A percentile compares a stretch with the other conserved stretches of the same genome.
Evolutionary conservation across 1,284 basidiomycete genomes (phyloP).

Genomic region (Coniferiporia sulphurascens): DNA sequence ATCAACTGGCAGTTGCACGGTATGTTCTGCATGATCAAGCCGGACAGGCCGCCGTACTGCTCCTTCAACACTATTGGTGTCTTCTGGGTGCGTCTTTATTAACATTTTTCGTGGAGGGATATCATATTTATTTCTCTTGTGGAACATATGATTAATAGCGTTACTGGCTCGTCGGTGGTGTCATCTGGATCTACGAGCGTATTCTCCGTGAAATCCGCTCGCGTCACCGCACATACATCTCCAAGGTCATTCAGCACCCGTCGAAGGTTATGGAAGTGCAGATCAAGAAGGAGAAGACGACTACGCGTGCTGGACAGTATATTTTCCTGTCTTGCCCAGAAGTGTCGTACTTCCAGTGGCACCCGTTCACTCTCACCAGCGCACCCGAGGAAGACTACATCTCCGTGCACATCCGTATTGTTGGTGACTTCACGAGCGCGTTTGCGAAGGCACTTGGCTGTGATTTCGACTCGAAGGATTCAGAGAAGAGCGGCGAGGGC

Average conservation of each 20-base stretch:
- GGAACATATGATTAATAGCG: constrained; percentile 41
- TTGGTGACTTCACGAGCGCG: constrained; percentile 81
- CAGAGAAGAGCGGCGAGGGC: constrained; percentile 40
- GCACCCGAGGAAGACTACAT: constrained; percentile 90
- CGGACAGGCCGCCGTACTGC: constrained; percentile 83
- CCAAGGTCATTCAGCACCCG: constrained; percentile 90
- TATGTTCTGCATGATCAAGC: constrained; percentile 92
- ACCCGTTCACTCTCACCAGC: constrained; percentile 87
- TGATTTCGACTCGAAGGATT: constrained; percentile 58
- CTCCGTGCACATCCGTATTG: constrained; percentile 83
- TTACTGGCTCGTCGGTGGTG: constrained; percentile 84
- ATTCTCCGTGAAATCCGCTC: constrained; percentile 84
- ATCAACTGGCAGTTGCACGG: constrained; percentile 89
- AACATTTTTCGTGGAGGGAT: constrained; percentile 8
- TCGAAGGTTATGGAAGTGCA: constrained; percentile 87
- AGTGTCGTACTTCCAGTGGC: constrained; percentile 91
- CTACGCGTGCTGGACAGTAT: constrained; percentile 77
- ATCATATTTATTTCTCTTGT: background rate
- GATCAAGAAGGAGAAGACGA: constrained; percentile 89
- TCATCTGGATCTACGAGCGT: constrained; percentile 81
- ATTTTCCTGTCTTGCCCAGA: constrained; percentile 86
- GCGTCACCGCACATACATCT: constrained; percentile 83
- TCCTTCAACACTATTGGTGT: constrained; percentile 81
- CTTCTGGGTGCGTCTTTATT: constrained; percentile 71
- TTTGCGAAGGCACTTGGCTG: constrained; percentile 81